phyloP scores from a whole-genome alignment of 768 basidiomycete species.

The Vishniacozyma victoriae region DNA sequence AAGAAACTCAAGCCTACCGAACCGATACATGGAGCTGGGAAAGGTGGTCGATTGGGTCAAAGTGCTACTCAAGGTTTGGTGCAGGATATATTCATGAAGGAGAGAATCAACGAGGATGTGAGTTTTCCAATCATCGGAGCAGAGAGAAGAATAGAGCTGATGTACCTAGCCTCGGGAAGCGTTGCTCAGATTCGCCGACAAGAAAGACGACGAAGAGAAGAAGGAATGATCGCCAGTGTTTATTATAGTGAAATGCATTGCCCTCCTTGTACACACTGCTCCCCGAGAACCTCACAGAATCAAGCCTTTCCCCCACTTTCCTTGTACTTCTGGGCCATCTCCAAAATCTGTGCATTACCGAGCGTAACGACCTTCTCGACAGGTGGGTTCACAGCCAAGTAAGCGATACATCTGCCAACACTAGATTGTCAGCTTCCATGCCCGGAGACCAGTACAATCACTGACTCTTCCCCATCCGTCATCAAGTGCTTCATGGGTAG shows the following conservation, averaged over 20 bases:
- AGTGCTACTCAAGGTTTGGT: constrained; percentile 97
- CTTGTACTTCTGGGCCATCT: constrained; percentile 19
- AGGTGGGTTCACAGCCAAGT: constrained; percentile 29
- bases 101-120: constrained; percentile 72
- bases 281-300: neutral
- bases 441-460: neutral
- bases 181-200: constrained; percentile 81
- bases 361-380: constrained; percentile 22
- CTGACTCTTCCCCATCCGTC: constrained; percentile 34
- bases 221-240: constrained; percentile 47
- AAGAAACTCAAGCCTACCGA: constrained; percentile 89
- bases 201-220: constrained; percentile 58
- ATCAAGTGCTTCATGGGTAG: constrained; percentile 16
- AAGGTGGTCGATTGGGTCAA: constrained; percentile 88
- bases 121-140: constrained; percentile 49
- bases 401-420: constrained; percentile 37
- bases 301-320: neutral
- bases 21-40: constrained; percentile 86
- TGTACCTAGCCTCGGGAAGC: constrained; percentile 87
- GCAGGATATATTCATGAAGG: constrained; percentile 67
- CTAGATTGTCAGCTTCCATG: constrained; percentile 2
- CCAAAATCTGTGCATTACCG: constrained; percentile 25
- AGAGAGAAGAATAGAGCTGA: neutral
- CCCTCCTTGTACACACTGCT: too few species aligned
- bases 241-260: neutral